Base-by-base conservation (phyloP, 805 yeast species). In the Candida nitratophila region DNA sequence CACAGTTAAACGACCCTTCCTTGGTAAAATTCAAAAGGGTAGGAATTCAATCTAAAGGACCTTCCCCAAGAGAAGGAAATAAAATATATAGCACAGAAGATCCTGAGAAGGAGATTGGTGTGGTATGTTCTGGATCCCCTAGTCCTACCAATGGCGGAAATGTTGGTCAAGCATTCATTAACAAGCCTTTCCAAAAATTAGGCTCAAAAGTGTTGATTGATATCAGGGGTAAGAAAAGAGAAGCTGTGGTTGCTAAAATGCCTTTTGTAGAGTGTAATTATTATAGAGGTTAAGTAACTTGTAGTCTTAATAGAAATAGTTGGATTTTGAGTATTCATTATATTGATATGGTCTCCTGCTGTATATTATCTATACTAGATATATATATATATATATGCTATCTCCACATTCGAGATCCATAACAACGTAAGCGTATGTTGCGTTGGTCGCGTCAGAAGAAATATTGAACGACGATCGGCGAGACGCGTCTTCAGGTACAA, bases 131-230 rank as follows among this genome's bases (percentile, higher is more conserved):
- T 72, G 70, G 87, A 68, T 55, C 80, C 63, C 68, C 81, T 44
- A 69, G 83, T 50, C 73, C 83, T 56, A 70, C 75, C 19, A 63
- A 85, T 44, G 84, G 84, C 27, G 76, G 76, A 47, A 93, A 93
- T 59, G 83, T 93, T 45, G 96, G 95, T 20, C 96, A 90, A 75
- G 96, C 85, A 10, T 93, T 87, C 64, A 74, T 93, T 24, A 74
- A 85, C 48, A 81, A 86, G 55, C 79, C 77, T 2, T 71, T 69
- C 54, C 75, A 77, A 52, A 93, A 91, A 67, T 68, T 76, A 17
- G 97, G 96, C 3, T 79, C 90, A 6, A 68, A 74, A 44, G 70
- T 90, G 22, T 61, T 77, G 44, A 81, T 90, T 42, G 84, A 86
- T 54, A 83, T 91, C 44, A 79, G 98, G 61, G 93, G 91, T 53